Percentiles rank a stretch among this genome's conserved stretches.
These are phyloP conservation scores for Pogostemon cablin DNA, from an alignment of 257 asterid species.

Conservation along the genomic window DNA sequence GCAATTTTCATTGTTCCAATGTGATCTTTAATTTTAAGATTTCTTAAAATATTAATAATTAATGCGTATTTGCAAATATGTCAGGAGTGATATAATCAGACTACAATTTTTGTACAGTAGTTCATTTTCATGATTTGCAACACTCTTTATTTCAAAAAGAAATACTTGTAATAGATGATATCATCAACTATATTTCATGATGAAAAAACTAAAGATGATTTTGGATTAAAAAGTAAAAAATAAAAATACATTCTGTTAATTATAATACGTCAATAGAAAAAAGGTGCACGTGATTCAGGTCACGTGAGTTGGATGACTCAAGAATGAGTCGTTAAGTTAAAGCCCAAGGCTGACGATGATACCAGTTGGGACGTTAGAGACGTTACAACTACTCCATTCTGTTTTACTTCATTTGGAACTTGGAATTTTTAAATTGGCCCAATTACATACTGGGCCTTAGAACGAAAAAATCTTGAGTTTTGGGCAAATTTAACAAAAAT, in stretches of 20 bases:
- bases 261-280: not conserved
- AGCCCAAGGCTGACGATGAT: slow-evolving; percentile 23
- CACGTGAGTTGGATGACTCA: not conserved
- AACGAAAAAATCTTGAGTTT: too few species aligned
- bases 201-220: not conserved
- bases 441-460: not conserved
- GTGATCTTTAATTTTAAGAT: not conserved
- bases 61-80: too few species aligned
- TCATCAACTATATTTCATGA: too few species aligned
- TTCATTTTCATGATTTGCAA: too few species aligned
- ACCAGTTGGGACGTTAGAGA: slow-evolving; percentile 31
- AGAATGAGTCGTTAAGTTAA: slow-evolving; percentile 4
- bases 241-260: too few species aligned
- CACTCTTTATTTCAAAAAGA: too few species aligned
- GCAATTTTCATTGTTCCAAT: not conserved
- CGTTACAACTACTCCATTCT: slow-evolving; percentile 38
- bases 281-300: not conserved
- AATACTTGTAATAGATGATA: too few species aligned
- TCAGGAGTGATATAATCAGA: too few species aligned
- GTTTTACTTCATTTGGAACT: slow-evolving; percentile 9
- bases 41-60: not conserved
- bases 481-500: too few species aligned
- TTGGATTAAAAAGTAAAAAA: not conserved
- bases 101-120: too few species aligned
- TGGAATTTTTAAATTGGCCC: not conserved